Percentiles rank a stretch among this genome's conserved stretches.
Evolutionary conservation across 163 green algal genomes (phyloP).

Genomic region (Scenedesmus sp.): DNA sequence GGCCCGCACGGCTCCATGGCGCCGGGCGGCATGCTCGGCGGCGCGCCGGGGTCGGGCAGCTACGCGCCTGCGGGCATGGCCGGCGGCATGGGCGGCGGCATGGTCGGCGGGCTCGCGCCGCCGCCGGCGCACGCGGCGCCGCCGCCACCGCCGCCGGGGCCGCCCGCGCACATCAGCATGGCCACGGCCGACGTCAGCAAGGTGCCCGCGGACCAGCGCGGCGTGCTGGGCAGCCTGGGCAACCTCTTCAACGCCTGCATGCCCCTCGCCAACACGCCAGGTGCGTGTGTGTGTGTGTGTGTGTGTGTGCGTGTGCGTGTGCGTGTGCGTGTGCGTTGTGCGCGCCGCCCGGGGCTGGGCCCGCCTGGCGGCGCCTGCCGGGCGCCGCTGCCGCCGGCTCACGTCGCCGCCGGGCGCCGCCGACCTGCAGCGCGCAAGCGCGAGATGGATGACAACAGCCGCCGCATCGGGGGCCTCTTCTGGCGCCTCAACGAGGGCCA

Average conservation of each 20-base stretch:
- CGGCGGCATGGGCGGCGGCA: neutral
- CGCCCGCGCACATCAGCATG: constrained; percentile 83
- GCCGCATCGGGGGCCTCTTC: constrained; percentile 89
- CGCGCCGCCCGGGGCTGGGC: neutral
- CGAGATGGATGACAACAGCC: constrained; percentile 95
- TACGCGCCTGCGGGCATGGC: neutral
- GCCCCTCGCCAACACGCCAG: constrained; percentile 62
- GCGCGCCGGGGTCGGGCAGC: too few relatives aligned
- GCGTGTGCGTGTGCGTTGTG: neutral
- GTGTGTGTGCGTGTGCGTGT: neutral
- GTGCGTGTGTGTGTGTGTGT: constrained; percentile 34
- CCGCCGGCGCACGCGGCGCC: neutral
- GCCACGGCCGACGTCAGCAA: constrained; percentile 58
- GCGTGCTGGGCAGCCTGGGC: constrained; percentile 73
- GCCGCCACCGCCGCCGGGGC: constrained; percentile 53
- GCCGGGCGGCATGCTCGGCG: too few relatives aligned
- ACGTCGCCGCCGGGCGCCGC: too few relatives aligned
- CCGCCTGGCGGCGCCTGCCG: neutral
- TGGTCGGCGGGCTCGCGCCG: too few relatives aligned
- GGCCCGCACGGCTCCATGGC: neutral
- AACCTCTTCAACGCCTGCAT: constrained; percentile 77
- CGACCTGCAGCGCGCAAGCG: constrained; percentile 78
- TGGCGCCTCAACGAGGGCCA: constrained; percentile 89
- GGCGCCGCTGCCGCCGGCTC: neutral
- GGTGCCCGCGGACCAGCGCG: constrained; percentile 72